These are phyloP conservation scores for Amanita subjunquillea DNA, from an alignment of 768 basidiomycete genomes.

Conservation along the genomic window DNA sequence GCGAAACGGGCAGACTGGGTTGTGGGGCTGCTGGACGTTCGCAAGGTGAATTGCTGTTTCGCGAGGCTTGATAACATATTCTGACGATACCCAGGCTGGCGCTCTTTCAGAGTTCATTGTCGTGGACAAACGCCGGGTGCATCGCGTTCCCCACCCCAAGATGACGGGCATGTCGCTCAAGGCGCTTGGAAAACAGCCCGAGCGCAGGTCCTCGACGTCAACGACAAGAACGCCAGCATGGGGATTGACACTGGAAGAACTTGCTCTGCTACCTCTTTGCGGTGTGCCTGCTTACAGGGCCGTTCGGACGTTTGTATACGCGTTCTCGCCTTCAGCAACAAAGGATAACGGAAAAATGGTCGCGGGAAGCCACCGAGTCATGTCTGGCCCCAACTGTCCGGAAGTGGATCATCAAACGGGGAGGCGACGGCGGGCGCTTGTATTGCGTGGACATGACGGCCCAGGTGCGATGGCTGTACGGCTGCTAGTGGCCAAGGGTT, in stretches of 20 bases:
- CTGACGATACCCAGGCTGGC: constrained; percentile 29
- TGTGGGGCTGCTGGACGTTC: constrained; percentile 65
- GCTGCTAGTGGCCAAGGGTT: constrained; percentile 61
- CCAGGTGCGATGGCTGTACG: constrained; percentile 69
- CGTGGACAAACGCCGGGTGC: constrained; percentile 68
- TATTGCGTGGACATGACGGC: constrained; percentile 68
- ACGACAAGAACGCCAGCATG: constrained; percentile 5
- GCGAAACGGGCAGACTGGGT: constrained; percentile 80
- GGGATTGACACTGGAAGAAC: constrained; percentile 48
- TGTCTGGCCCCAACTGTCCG: neutral
- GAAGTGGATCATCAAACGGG: constrained; percentile 13
- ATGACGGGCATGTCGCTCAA: constrained; percentile 11
- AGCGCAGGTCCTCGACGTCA: constrained; percentile 9
- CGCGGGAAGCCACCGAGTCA: neutral
- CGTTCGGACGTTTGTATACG: constrained; percentile 53
- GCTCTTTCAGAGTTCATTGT: constrained; percentile 85
- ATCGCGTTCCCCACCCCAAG: constrained; percentile 58
- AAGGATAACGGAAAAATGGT: neutral
- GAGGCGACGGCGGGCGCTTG: constrained; percentile 32
- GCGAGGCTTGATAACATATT: constrained; percentile 2
- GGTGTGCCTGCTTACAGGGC: constrained; percentile 81
- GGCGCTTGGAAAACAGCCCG: constrained; percentile 8
- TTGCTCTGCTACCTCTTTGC: constrained; percentile 70
- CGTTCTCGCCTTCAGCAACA: constrained; percentile 20
- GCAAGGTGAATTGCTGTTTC: constrained; percentile 48